Base-by-base conservation (phyloP, 2,329 filamentous ascomycete species). In the Raffaelea arxii region DNA sequence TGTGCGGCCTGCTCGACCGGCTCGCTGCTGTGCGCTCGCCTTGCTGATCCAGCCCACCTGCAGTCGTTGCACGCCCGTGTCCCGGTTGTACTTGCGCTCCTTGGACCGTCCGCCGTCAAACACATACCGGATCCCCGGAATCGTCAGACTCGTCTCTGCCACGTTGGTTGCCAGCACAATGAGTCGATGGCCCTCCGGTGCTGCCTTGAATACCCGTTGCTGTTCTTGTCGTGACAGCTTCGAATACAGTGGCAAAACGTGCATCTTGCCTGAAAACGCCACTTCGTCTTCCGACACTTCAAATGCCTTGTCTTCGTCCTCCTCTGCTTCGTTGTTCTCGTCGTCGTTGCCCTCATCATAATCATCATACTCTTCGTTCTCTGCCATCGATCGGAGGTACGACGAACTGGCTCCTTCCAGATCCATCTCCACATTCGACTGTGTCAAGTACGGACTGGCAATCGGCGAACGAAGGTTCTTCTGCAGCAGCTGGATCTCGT, bases 11-110 rank as follows among this genome's bases (percentile, higher is more conserved):
- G 92, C 92, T 74, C 92, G 87, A 66, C 92, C 92, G 49, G 88
- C 81, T 61, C 92, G 78, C 65, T 98, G 92, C 54, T 82, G 86
- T 7, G 92, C 91, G 61, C 88, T 94, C 24, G 92, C 92, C 67
- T 98, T 97, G 68, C 90, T 96, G 61, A 97, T 94, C 88, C 91
- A 98, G 36, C 85, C 84, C 45, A 98, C 79, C 56, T 95, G 86
- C 60, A 95, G 98, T 59, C 85, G 95, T 62, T 98, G 92, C 1
- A 98, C 91, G 4, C 91, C 91, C 9, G 86, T 96, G 11, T 78
- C 69, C n/a, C 79, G 75, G 60, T 97, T 86, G 58, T 92, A 97
- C 48, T 83, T 85, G 52, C 91, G 84, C 62, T 96, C 90, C 63
- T 98, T 98, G 30, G 86, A 84, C 43, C 94, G 77, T 27, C 92